A percentile compares a stretch with the other conserved stretches of the same genome.
These are phyloP conservation scores for Geosmithia putterillii DNA, from an alignment of 2,329 filamentous ascomycete genomes.

Conservation along the genomic window DNA sequence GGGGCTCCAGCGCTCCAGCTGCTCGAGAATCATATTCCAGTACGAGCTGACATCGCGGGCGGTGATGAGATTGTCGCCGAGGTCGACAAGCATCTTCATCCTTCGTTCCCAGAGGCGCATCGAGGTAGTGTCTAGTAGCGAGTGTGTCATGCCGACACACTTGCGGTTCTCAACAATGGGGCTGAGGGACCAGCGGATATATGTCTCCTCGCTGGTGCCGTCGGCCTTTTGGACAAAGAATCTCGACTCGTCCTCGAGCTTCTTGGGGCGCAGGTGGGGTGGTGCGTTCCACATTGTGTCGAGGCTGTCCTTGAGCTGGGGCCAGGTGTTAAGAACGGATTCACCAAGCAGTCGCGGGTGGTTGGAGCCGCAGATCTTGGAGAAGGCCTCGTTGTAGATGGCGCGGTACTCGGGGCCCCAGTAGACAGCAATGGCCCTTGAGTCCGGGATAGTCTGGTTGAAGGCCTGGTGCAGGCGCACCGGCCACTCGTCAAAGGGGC, in stretches of 20 bases:
- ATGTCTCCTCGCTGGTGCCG: conserved; percentile 30
- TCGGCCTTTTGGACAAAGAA: conserved; percentile 30
- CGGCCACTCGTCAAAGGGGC: conserved; percentile 33
- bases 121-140: conserved; percentile 32
- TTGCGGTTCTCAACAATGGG: conserved; percentile 29
- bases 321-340: conserved; percentile 46
- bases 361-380: conserved; percentile 48
- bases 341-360: conserved; percentile 53
- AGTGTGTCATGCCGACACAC: conserved; percentile 33
- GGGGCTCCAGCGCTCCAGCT: conserved; percentile 28
- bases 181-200: conserved; percentile 34
- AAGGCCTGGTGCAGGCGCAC: conserved; percentile 30
- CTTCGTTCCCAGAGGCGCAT: conserved; percentile 34
- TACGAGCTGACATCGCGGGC: conserved; percentile 32
- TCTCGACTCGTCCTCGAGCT: conserved; percentile 28
- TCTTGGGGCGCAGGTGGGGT: conserved; percentile 7
- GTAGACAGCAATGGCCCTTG: conserved; percentile 44
- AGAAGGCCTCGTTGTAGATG: conserved; percentile 57
- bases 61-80: conserved; percentile 31
- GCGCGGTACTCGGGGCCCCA: conserved; percentile 51
- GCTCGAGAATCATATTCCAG: conserved; percentile 31
- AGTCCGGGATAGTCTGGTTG: conserved; percentile 29
- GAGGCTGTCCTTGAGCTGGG: conserved; percentile 34
- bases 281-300: conserved; percentile 11
- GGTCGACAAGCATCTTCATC: conserved; percentile 33